Evolutionary conservation across 345 rosid species (phyloP).

Genomic region (Bruguiera parviflora): DNA sequence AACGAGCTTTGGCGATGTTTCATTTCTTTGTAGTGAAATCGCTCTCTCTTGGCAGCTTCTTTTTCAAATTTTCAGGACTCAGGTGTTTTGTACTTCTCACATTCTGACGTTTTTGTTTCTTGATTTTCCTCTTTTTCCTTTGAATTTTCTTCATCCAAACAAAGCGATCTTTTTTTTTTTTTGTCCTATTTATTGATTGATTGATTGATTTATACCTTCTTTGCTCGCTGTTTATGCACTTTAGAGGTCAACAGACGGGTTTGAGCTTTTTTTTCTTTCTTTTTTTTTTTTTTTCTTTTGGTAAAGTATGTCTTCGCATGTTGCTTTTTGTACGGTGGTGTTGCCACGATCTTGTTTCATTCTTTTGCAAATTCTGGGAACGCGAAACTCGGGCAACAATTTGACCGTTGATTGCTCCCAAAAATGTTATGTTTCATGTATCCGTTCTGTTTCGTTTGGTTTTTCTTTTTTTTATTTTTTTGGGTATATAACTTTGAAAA

Average conservation of each 20-base stretch:
- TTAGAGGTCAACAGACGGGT: slow-evolving; percentile 11
- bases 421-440: not conserved
- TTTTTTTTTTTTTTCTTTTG: slow-evolving; percentile 30
- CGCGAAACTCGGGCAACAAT: slow-evolving; percentile 33
- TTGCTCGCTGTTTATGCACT: not conserved
- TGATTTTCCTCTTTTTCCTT: too few species aligned
- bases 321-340: slow-evolving; percentile 31
- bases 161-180: not conserved
- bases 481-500: not conserved
- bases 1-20: too few species aligned
- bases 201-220: not conserved
- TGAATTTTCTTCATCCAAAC: too few species aligned
- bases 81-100: too few species aligned
- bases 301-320: slow-evolving; percentile 26
- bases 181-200: not conserved
- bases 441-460: not conserved
- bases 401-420: slow-evolving; percentile 26
- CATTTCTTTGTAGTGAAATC: not conserved
- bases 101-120: too few species aligned
- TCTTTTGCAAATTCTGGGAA: slow-evolving; percentile 25
- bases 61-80: too few species aligned
- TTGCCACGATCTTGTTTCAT: slow-evolving; percentile 44
- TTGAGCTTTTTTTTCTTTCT: not conserved
- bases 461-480: not conserved
- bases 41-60: too few species aligned